Conservation (phyloP, 2,329 filamentous ascomycete species). For the Epichloe uncinata region DNA sequence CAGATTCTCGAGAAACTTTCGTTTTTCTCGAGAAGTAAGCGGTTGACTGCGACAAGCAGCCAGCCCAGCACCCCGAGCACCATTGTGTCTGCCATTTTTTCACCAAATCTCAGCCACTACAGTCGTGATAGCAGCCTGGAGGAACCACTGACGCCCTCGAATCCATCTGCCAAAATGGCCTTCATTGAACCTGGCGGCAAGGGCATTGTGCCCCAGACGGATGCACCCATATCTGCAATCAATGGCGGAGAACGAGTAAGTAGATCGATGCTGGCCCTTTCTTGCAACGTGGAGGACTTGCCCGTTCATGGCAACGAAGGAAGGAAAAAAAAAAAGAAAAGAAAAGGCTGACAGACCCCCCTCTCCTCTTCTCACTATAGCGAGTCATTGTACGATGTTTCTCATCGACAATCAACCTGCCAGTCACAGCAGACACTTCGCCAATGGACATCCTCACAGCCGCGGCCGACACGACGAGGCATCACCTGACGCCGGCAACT, state of each 20-base stretch:
- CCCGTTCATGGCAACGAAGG: too few species aligned
- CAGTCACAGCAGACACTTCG: conserved; percentile 62
- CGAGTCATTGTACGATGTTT: conserved; percentile 61
- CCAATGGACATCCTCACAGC: conserved; percentile 58
- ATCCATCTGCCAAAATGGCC: conserved; percentile 16
- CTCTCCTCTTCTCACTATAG: conserved; percentile 21
- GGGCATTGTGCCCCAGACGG: conserved; percentile 39
- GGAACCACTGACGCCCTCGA: conserved; percentile 14
- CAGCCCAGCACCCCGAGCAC: conserved; percentile 21
- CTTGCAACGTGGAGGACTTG: neutral
- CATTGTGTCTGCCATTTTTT: conserved; percentile 21
- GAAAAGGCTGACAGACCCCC: neutral
- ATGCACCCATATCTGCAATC: conserved; percentile 68
- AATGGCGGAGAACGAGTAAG: conserved; percentile 67
- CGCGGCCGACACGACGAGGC: conserved; percentile 48
- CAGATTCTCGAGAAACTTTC: conserved; percentile 36
- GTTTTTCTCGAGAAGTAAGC: conserved; percentile 30
- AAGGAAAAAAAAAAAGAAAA: too few species aligned
- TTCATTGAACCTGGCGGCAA: conserved; percentile 32
- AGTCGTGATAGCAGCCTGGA: conserved; percentile 22
- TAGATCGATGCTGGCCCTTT: conserved; percentile 7
- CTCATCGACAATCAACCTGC: conserved; percentile 55
- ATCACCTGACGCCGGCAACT: conserved; percentile 48
- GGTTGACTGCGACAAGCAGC: conserved; percentile 20
- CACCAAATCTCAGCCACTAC: conserved; percentile 21